These are phyloP conservation scores for Capronia americana DNA, from an alignment of 2,329 filamentous ascomycete genomes.

Conservation along the genomic window DNA sequence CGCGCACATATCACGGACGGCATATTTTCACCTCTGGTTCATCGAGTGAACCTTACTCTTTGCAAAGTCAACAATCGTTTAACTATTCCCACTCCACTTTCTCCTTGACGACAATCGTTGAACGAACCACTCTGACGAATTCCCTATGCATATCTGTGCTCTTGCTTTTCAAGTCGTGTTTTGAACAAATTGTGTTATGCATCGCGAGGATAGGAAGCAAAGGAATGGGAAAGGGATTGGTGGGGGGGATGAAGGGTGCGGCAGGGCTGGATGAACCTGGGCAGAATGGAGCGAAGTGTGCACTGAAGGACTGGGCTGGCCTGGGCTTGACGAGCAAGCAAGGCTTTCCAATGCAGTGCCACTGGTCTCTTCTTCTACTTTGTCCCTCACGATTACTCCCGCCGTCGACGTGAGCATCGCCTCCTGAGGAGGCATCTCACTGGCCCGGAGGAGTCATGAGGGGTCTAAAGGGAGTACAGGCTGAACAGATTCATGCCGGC, in stretches of 20 bases:
- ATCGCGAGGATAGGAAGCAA: slow-evolving; percentile 4
- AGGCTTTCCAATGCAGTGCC: slow-evolving; percentile 5
- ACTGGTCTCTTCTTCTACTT: background rate
- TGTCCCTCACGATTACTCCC: background rate
- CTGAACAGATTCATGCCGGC: background rate
- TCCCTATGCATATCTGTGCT: slow-evolving; percentile 20
- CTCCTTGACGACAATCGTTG: slow-evolving; percentile 21
- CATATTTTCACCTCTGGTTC: slow-evolving; percentile 18
- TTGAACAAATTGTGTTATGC: slow-evolving; percentile 24
- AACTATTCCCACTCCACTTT: slow-evolving; percentile 14
- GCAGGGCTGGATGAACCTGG: slow-evolving; percentile 15
- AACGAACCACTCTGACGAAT: slow-evolving; percentile 27
- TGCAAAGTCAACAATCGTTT: slow-evolving; percentile 2
- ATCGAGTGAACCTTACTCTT: slow-evolving; percentile 16
- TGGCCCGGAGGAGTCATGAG: background rate
- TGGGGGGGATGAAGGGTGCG: background rate
- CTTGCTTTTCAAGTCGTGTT: slow-evolving; percentile 11
- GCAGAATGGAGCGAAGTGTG: slow-evolving; percentile 2
- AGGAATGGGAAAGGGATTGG: slow-evolving; percentile 6
- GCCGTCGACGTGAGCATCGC: background rate
- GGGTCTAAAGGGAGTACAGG: background rate
- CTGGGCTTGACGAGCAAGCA: slow-evolving; percentile 15
- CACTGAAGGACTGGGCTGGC: slow-evolving; percentile 15
- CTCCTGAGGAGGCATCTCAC: background rate
- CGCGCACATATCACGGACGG: slow-evolving; percentile 18